These are phyloP conservation scores for Dysphania ambrosioides DNA, from an alignment of 148 eudicot genomes.

Conservation along the genomic window DNA sequence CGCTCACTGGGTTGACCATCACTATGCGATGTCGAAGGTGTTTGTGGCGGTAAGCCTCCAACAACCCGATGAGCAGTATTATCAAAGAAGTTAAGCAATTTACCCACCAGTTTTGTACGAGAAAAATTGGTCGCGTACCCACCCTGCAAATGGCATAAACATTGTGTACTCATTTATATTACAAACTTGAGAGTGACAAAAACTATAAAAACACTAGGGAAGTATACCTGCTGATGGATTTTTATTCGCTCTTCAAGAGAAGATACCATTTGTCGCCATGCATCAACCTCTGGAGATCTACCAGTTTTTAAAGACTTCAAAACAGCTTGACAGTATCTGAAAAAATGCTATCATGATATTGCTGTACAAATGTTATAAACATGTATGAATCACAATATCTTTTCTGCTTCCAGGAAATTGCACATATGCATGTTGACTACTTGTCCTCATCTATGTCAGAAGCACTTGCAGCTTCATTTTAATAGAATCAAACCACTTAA, in stretches of 20 bases:
- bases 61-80: slow-evolving; percentile 85
- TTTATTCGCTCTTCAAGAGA: slow-evolving; percentile 81
- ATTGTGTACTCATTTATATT: too few species aligned
- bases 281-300: slow-evolving; percentile 69
- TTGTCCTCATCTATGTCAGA: too few species aligned
- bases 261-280: slow-evolving; percentile 56
- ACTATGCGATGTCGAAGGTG: slow-evolving; percentile 40
- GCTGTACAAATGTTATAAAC: too few species aligned
- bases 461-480: too few species aligned
- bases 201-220: neutral
- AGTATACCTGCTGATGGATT: slow-evolving; percentile 67
- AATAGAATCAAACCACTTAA: too few species aligned
- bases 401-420: too few species aligned
- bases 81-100: slow-evolving; percentile 71
- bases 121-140: slow-evolving; percentile 69
- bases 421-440: too few species aligned
- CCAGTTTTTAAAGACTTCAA: slow-evolving; percentile 66
- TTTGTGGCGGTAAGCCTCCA: slow-evolving; percentile 81
- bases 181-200: neutral
- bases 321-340: slow-evolving; percentile 80
- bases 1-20: slow-evolving; percentile 44
- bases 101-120: slow-evolving; percentile 67
- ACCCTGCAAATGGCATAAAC: slow-evolving; percentile 49
- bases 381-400: too few species aligned
- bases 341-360: slow-evolving; percentile 22